Base-by-base conservation (phyloP, 2,329 filamentous ascomycete species). In the Penicillium sp. region DNA sequence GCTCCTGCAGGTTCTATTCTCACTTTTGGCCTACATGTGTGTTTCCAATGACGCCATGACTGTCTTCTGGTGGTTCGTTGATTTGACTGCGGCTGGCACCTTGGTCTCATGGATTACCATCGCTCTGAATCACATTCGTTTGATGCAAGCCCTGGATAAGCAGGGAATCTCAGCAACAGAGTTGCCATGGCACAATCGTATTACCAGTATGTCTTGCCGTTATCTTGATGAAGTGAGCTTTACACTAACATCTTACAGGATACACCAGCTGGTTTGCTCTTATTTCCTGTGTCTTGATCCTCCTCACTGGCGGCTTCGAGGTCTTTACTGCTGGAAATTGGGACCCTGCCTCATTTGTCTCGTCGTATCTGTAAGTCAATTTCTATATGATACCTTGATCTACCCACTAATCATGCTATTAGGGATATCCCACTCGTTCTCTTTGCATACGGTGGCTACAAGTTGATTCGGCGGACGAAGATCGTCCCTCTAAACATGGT, bases 221-320 rank as follows among this genome's bases (percentile, higher is more conserved):
- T 8, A 10, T 5, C 16, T 2, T n/a, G 2, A 23, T 4, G 16
- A 3, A n/a, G 2, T 4, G 13, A 1, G 6, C 2, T 72, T 9
- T 10, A 11, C 23, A 39, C 45, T 64, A 23, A 58, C 49, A 8
- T 7, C 8, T n/a, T 8, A 7, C 51, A 85, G 82, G 78, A 11
- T 85, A 84, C 60, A 81, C 79, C 11, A 88, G 88, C 0, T 86
- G 79, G 61, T 71, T 75, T 8, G 82, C 83, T 0, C 75, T 92
- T 5, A 66, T 77, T 56, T 82, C 86, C 58, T 83, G 80, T 64
- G 74, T 85, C 27, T 70, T 88, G 38, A 86, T 90, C 56, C 73
- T 91, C 3, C 76, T 91, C 38, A 91, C 88, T 4, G 83, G 84
- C 35, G 88, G 88, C 0, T 91, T 91, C 61, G 36, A 75, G 2